phyloP scores from a whole-genome alignment of 139 green algal species.

The Volvox africanus region DNA sequence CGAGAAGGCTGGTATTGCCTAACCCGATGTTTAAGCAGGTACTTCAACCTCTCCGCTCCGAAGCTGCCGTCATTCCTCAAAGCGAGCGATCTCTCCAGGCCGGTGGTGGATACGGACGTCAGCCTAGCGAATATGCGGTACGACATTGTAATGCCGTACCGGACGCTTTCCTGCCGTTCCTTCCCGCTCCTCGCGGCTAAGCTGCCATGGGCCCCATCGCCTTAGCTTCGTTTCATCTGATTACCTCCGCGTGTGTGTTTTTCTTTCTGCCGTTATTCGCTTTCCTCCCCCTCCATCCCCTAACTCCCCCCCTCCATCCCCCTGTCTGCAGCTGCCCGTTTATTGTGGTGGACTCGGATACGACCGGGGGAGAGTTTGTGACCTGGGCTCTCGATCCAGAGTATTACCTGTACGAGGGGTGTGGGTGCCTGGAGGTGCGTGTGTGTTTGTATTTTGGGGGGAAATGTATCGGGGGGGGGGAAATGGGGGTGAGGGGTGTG shows the following conservation, averaged over 20 bases:
- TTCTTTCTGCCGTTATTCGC: no score
- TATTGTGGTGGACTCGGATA: neutral
- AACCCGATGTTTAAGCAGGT: neutral
- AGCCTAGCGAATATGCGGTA: neutral
- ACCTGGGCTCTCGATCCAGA: conserved; percentile 47
- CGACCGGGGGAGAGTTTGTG: neutral
- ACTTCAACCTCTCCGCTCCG: neutral
- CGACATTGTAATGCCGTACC: neutral
- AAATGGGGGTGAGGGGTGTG: neutral
- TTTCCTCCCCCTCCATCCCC: neutral
- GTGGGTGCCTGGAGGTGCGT: conserved; percentile 24
- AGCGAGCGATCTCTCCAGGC: neutral
- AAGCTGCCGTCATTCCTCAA: conserved; percentile 21
- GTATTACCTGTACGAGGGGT: conserved; percentile 57
- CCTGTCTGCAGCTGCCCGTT: neutral
- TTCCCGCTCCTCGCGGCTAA: neutral
- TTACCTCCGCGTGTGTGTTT: no score
- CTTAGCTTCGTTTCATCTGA: no score
- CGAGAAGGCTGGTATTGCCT: no score
- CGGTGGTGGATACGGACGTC: neutral
- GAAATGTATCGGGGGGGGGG: neutral
- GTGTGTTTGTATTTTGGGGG: neutral
- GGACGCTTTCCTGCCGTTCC: neutral
- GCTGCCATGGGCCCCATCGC: no score
- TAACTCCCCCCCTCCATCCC: neutral